These are phyloP conservation scores for Talaromyces amestolkiae DNA, from an alignment of 2,329 filamentous ascomycete species.

Conservation along the genomic window DNA sequence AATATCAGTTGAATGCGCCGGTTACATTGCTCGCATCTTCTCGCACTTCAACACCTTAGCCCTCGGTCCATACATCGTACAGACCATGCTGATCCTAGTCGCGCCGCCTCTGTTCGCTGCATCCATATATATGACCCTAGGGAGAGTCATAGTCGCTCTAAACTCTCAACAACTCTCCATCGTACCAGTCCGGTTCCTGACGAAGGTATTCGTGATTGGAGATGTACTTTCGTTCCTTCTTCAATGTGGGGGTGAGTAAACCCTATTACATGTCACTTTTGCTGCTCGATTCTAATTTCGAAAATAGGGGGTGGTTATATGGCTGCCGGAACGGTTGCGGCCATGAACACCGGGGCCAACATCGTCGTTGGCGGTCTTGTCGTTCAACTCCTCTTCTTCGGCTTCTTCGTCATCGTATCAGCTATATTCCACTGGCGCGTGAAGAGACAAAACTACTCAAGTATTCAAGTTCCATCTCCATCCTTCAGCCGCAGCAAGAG, in stretches of 20 bases:
- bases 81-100: constrained; percentile 26
- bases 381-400: constrained; percentile 34
- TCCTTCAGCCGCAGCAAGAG: background rate
- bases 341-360: constrained; percentile 17
- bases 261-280: no score
- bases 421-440: constrained; percentile 24
- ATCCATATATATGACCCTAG: constrained; percentile 36
- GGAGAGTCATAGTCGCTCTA: constrained; percentile 31
- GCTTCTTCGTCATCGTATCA: constrained; percentile 29
- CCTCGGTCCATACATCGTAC: background rate
- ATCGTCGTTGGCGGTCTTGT: constrained; percentile 32
- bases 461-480: background rate
- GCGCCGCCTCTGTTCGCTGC: constrained; percentile 39
- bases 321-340: background rate
- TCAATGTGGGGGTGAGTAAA: constrained; percentile 26
- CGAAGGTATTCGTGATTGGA: constrained; percentile 34
- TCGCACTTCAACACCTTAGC: background rate
- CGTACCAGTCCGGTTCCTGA: constrained; percentile 31
- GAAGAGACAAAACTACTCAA: background rate
- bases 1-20: constrained; percentile 2
- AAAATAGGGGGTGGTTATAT: constrained; percentile 21
- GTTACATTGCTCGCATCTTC: constrained; percentile 7
- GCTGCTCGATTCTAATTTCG: background rate
- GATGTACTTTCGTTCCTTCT: constrained; percentile 36
- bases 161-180: constrained; percentile 23